Base-by-base conservation (phyloP, 495 filamentous ascomycete species). In the Penicillium nucicola region DNA sequence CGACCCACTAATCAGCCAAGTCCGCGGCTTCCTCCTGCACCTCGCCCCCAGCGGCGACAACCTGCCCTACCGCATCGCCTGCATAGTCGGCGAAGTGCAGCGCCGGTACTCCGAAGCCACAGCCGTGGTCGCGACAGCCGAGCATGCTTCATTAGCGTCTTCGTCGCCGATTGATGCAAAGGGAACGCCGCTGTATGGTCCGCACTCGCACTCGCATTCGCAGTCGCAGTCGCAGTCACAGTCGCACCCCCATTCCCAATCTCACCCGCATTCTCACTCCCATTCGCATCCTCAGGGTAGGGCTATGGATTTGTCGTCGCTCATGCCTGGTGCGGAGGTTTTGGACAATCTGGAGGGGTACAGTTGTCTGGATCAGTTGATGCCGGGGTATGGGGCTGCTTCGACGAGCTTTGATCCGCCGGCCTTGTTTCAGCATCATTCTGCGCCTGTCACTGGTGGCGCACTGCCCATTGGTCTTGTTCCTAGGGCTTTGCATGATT, bases 41-140 rank as follows among this genome's bases (percentile, higher is more conserved):
- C 64, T 73, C 18, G 52, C 68, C 1, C 70, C 70, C 6, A 65
- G 62, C 37, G 66, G 68, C 30, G 61, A 73, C 22, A 68, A 73
- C 40, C 59, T 73, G 17, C 60, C 68, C 0, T 73, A 71, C 43
- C 59, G 65, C 2, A 67, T 69, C 30, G 64, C 64, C 2, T 67
- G 46, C 32, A 58, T 67, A 12, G 45, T 67, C 33, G 56, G 58
- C 39, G 58, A 67, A 39, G 53, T 67, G 1, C 62, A 67, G 54
- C 56, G 64, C 13, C 52, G 64, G 8, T 67, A 65, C 17, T 53
- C 50, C 6, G 61, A 62, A 19, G 61, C 53, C 1, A 44, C 50
- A 2, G 36, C 45, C 12, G 52, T 48, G 2, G 45, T 59, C 44
- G 25, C 25, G 1, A 28, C 25, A 1, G 25, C 58, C 40, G 1